phyloP scores from a whole-genome alignment of 2,329 filamentous ascomycete species.

The Colletotrichum paranaense region DNA sequence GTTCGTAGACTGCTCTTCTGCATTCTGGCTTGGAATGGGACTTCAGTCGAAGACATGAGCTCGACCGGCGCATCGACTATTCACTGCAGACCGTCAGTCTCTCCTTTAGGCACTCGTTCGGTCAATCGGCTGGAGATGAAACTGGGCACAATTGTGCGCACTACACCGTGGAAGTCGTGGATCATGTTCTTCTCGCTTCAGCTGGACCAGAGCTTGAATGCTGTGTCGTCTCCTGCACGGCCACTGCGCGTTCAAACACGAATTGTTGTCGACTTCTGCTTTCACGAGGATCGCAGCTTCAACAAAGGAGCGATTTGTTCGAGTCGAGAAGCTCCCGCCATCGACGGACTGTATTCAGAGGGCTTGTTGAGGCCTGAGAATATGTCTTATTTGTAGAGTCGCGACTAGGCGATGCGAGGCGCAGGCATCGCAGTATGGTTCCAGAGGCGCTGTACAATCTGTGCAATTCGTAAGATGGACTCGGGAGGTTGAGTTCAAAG shows the following conservation, averaged over 20 bases:
- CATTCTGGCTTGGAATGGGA: background rate
- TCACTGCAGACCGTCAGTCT: background rate
- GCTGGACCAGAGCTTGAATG: too few relatives aligned
- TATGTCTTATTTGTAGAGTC: background rate
- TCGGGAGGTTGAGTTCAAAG: background rate
- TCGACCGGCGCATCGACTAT: background rate
- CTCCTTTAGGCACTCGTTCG: background rate
- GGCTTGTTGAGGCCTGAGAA: background rate
- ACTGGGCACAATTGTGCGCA: too few relatives aligned
- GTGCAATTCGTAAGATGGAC: background rate
- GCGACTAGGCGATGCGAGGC: background rate
- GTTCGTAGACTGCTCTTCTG: background rate
- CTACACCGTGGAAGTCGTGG: too few relatives aligned
- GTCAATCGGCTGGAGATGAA: too few relatives aligned
- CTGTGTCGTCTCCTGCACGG: background rate
- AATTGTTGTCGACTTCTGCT: background rate
- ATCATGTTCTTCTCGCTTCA: too few relatives aligned
- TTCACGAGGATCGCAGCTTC: background rate
- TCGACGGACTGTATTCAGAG: background rate
- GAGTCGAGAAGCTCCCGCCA: background rate
- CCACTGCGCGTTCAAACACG: background rate
- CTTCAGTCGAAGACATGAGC: background rate
- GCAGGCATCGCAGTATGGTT: too few relatives aligned
- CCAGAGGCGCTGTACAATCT: too few relatives aligned
- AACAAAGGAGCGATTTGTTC: background rate